Base-by-base conservation (phyloP, 2,329 filamentous ascomycete species). In the Kalmusia sp. region DNA sequence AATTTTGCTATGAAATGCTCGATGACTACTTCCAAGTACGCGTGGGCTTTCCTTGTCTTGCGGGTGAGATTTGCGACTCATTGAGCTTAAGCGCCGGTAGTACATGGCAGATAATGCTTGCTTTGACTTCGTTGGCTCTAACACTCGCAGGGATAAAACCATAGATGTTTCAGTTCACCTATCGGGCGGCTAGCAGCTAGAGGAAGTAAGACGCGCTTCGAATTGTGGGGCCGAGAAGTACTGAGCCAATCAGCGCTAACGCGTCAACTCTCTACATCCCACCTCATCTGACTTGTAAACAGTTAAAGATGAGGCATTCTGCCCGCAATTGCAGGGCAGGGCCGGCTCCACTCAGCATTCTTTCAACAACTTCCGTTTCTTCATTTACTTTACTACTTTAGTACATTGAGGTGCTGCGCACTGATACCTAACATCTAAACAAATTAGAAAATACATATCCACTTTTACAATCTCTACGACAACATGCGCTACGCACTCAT, bases 391-490 rank as follows among this genome's bases (percentile, higher is more conserved):
- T 41, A 30, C 31, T 17, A 27, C 27, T 49, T 43, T 53, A 49
- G 28, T 44, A 49, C 44, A 21, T 34, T 15, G 37, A 53, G n/a
- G 51, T 54, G 51, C 51, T 54, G 51, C 17, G 51, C 51, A 54
- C 51, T 43, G 31, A 49, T 25, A 45, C 45, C 22, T n/a, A 8
- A 53, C 21, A 41, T 25, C 24, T 9, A 41, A 12, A 40, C 9
- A 31, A 21, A 49, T 27, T 7, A 49, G n/a, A 15, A 34, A 33
- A 49, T 17, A 28, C 38, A 9, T 22, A 7, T 21, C 21, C 12
- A 33, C 9, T 2, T 24, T 14, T 9, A 22, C 28, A 6, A 27
- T 57, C 48, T n/a, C n/a, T n/a, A n/a, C 28, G 28, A 11, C 34
- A 54, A 37, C 33, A 54, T 54, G 51, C 53, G 54, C 33, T 57